Evolutionary conservation across 192 early-diverging fungal species (phyloP).

Genomic region (Chytriomyces hyalinus): DNA sequence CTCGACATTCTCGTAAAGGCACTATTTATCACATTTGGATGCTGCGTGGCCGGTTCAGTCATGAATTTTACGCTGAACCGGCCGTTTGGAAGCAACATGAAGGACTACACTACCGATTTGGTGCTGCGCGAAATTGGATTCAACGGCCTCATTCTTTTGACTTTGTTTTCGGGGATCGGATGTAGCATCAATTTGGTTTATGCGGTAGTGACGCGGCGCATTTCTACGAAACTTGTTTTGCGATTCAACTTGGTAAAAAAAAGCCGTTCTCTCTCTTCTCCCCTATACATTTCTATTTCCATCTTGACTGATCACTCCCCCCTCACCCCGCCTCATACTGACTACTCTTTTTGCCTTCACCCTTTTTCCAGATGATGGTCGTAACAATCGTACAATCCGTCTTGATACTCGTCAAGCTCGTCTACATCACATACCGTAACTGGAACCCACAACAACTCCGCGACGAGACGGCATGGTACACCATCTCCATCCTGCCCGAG

Average conservation of each 20-base stretch:
- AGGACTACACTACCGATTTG: background rate
- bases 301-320: too few relatives aligned
- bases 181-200: background rate
- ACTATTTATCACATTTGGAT: slow-evolving; percentile 2
- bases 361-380: background rate
- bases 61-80: background rate
- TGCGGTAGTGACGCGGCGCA: background rate
- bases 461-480: background rate
- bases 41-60: background rate
- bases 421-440: background rate
- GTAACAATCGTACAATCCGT: background rate
- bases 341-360: too few relatives aligned
- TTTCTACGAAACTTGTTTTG: background rate
- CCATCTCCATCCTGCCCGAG: background rate
- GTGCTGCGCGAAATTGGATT: background rate
- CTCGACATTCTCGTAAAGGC: background rate
- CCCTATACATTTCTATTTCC: too few relatives aligned
- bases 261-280: too few relatives aligned
- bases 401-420: background rate
- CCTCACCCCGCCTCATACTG: too few relatives aligned
- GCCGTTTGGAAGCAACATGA: slow-evolving; percentile 3
- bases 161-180: background rate
- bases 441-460: background rate
- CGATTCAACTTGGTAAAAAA: too few relatives aligned
- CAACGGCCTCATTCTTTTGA: background rate